Conservation (phyloP, 768 basidiomycete species). For the Hygrophorus pudorinus region DNA sequence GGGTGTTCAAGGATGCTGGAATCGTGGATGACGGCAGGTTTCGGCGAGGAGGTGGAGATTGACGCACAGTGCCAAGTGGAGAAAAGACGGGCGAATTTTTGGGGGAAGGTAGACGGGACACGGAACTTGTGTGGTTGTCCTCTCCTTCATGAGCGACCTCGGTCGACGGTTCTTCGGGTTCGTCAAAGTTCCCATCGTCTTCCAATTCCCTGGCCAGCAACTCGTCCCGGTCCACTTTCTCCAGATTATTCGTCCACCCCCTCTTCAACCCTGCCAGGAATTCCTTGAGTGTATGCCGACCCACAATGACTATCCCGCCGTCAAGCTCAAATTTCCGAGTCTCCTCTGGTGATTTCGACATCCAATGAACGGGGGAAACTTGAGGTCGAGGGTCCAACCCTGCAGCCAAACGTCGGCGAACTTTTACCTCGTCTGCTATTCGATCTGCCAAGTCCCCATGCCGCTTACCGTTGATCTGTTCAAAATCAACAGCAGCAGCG, state of each 20-base stretch:
- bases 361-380: conserved; percentile 32
- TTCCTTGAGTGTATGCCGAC: conserved; percentile 89
- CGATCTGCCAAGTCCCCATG: conserved; percentile 79
- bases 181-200: conserved; percentile 72
- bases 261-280: conserved; percentile 79
- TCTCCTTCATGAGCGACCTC: conserved; percentile 1
- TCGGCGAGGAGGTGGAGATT: conserved; percentile 9
- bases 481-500: conserved; percentile 91
- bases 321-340: conserved; percentile 50
- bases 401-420: conserved; percentile 54
- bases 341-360: conserved; percentile 42
- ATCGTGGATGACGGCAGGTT: conserved; percentile 10
- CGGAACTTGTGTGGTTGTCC: conserved; percentile 14
- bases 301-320: conserved; percentile 82
- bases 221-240: conserved; percentile 64
- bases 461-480: conserved; percentile 67
- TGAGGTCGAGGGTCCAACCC: conserved; percentile 47
- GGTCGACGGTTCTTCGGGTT: conserved; percentile 28
- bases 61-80: conserved; percentile 18
- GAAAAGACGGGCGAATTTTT: conserved; percentile 23
- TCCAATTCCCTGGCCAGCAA: conserved; percentile 55
- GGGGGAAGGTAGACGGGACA: conserved; percentile 16
- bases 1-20: conserved; percentile 24
- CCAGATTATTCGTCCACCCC: conserved; percentile 74
- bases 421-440: conserved; percentile 63